These are phyloP conservation scores for Nicotiana sylvestris DNA, from an alignment of 257 asterid species.

Conservation along the genomic window DNA sequence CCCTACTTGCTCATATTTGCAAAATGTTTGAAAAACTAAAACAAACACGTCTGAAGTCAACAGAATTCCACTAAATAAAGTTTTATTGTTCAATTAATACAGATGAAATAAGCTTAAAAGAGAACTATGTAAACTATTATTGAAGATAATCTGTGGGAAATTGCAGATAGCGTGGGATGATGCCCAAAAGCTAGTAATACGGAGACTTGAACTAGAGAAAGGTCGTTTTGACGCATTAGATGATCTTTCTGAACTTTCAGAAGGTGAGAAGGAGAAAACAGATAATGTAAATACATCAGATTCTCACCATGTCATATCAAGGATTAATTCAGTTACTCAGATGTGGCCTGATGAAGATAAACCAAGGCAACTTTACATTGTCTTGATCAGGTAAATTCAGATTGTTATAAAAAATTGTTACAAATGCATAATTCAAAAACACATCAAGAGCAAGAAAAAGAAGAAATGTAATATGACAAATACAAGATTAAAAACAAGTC, in stretches of 20 bases:
- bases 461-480: not conserved
- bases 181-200: conserved; percentile 39
- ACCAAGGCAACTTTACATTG: conserved; percentile 52
- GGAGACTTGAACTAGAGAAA: conserved; percentile 41
- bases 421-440: not conserved
- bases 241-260: conserved; percentile 68
- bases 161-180: conserved; percentile 66
- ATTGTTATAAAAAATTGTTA: not conserved
- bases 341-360: conserved; percentile 41
- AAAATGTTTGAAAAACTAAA: not conserved
- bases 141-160: not conserved
- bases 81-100: not conserved
- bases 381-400: conserved; percentile 49
- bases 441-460: not conserved
- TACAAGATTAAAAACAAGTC: not conserved
- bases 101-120: not conserved
- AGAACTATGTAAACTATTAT: no score
- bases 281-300: conserved; percentile 23
- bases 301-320: conserved; percentile 27
- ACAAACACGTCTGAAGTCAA: not conserved
- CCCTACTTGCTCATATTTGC: not conserved
- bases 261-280: conserved; percentile 57
- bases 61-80: not conserved
- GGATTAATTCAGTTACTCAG: conserved; percentile 43
- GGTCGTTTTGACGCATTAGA: conserved; percentile 50